Base-by-base conservation (phyloP, 2,329 filamentous ascomycete species). In the Neurospora sp. region DNA sequence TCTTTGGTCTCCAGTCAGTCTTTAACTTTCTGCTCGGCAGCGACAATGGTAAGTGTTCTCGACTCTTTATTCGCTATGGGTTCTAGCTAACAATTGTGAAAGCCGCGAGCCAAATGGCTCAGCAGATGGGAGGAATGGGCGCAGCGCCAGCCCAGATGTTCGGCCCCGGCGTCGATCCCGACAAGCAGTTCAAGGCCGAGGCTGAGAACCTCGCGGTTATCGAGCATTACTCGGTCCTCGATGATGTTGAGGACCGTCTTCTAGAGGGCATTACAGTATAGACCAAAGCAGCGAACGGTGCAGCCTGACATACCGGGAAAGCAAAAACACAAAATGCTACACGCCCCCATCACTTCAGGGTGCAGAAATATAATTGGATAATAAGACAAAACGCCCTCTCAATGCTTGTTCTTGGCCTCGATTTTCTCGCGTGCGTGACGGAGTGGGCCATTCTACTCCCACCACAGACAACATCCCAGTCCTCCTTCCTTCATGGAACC, bases 11-110 rank as follows among this genome's bases (percentile, higher is more conserved):
- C 70, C 95, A 98, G 80, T 93, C 95, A 69, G 94, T 99, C 70
- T 99, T 99, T 80, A 97, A 96, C 78, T 98, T 97, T 80, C 90
- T 99, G 67, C 86, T 99, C 15, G 96, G 96, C 8, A 97, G 91
- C 79, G 96, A 99, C 77, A 98, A 98, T 80, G 90, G 94, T 97
- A 84, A 80, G 89, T 82, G 11, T 38, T 8, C 19, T 39, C 46
- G 43, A 67, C 23, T 15, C 17, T 10, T 66, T 36, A n/a, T 17
- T 37, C 19, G 38, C 15, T 15, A 8, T 12, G 66, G 36, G 28
- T 33, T 38, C 39, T 57, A 37, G 28, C 72, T 78, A 68, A 76
- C 72, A 40, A 19, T 36, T 10, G n/a, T 73, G 62, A 36, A 75
- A 97, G 94, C 94, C 76, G 95, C 95, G 66, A 96, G 88, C 79